These are phyloP conservation scores for Wickerhamiella hasegawae DNA, from an alignment of 805 yeast genomes.

Conservation along the genomic window DNA sequence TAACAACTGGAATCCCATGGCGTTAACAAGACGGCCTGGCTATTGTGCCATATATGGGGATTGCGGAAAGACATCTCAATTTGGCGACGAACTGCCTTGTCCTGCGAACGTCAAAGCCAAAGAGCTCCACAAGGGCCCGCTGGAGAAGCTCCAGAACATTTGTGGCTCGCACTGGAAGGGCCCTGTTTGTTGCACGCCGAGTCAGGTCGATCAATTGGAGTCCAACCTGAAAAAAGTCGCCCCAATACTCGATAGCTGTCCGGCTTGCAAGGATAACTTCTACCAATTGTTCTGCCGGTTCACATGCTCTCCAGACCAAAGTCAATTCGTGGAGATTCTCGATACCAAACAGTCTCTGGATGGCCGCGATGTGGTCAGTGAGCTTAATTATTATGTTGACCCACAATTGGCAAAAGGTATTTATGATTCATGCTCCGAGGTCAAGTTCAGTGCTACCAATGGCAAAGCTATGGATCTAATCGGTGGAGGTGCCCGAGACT, in stretches of 20 bases:
- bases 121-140: constrained; percentile 29
- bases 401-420: constrained; percentile 44
- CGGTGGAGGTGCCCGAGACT: constrained; percentile 90
- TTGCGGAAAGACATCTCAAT: constrained; percentile 69
- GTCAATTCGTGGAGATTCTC: constrained; percentile 55
- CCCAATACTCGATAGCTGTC: constrained; percentile 72
- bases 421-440: constrained; percentile 72
- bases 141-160: constrained; percentile 32
- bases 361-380: constrained; percentile 48
- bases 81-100: constrained; percentile 72
- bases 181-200: constrained; percentile 52
- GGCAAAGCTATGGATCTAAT: constrained; percentile 93
- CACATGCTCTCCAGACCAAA: constrained; percentile 79
- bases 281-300: constrained; percentile 67
- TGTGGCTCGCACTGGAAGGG: constrained; percentile 54
- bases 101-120: constrained; percentile 39
- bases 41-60: constrained; percentile 20
- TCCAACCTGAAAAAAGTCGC: constrained; percentile 58
- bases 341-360: constrained; percentile 31
- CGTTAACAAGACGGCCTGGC: no score
- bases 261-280: constrained; percentile 83
- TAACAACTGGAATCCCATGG: no score
- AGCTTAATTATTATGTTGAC: constrained; percentile 47
- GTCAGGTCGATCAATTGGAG: constrained; percentile 39
- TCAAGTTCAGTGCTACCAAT: constrained; percentile 86